phyloP scores from a whole-genome alignment of 2,329 filamentous ascomycete genomes.

The Aspergillus flavus region DNA sequence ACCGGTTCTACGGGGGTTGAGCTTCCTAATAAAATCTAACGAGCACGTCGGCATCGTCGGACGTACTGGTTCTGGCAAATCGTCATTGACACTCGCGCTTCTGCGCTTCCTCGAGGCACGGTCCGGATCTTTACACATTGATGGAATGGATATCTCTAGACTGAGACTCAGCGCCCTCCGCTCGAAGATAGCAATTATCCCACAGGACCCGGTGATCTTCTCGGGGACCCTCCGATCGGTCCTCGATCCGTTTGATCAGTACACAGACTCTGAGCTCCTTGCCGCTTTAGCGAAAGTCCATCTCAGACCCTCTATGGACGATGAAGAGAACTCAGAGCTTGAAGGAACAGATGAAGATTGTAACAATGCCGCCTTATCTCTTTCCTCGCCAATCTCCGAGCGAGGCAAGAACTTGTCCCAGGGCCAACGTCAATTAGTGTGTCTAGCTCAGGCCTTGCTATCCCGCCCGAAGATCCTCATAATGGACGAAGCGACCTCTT shows the following conservation, averaged over 20 bases:
- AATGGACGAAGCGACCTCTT: slow-evolving; percentile 75
- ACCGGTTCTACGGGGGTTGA: slow-evolving; percentile 69
- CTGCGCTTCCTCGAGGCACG: slow-evolving; percentile 76
- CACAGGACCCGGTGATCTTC: slow-evolving; percentile 79
- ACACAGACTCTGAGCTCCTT: slow-evolving; percentile 68
- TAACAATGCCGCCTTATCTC: background rate
- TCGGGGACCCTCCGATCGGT: slow-evolving; percentile 75
- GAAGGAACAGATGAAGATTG: slow-evolving; percentile 33
- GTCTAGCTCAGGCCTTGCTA: slow-evolving; percentile 73
- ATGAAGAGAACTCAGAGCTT: slow-evolving; percentile 37
- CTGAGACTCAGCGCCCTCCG: slow-evolving; percentile 70
- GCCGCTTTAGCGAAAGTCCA: slow-evolving; percentile 71
- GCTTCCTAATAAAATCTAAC: slow-evolving; percentile 66
- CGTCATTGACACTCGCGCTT: slow-evolving; percentile 71
- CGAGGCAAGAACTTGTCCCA: slow-evolving; percentile 75
- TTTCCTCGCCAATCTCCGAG: slow-evolving; percentile 62
- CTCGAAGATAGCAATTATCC: slow-evolving; percentile 75
- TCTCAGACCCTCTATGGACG: slow-evolving; percentile 41
- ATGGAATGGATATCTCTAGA: slow-evolving; percentile 73
- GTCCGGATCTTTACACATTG: slow-evolving; percentile 68
- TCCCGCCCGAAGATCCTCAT: slow-evolving; percentile 74
- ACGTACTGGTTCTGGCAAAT: slow-evolving; percentile 77
- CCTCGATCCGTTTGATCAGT: slow-evolving; percentile 72
- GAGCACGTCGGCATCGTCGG: slow-evolving; percentile 77
- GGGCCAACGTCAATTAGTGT: slow-evolving; percentile 75